Conservation (phyloP, 768 basidiomycete genomes). For the Pisolithus microcarpus region DNA sequence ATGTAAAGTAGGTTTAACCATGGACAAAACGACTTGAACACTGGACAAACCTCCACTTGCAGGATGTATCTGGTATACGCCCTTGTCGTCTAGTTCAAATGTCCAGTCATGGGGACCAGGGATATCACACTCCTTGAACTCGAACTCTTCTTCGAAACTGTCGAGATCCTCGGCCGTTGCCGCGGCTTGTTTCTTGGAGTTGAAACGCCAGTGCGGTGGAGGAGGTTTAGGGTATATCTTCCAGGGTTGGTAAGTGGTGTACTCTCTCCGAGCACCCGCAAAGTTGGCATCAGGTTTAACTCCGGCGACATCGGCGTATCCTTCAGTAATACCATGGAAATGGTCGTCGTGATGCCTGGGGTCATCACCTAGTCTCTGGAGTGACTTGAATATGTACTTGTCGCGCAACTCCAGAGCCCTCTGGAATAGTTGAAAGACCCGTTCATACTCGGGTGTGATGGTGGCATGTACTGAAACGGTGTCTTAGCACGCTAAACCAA, state of each 20-base stretch:
- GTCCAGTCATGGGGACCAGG: slow-evolving; percentile 58
- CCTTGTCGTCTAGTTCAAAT: slow-evolving; percentile 76
- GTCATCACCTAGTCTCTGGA: slow-evolving; percentile 91
- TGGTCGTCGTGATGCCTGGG: slow-evolving; percentile 83
- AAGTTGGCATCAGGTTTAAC: slow-evolving; percentile 55
- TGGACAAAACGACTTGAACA: neutral
- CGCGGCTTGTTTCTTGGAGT: slow-evolving; percentile 37
- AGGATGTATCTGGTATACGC: slow-evolving; percentile 83
- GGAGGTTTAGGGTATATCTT: slow-evolving; percentile 89
- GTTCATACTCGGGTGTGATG: slow-evolving; percentile 38
- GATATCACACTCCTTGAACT: slow-evolving; percentile 65
- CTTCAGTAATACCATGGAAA: slow-evolving; percentile 63
- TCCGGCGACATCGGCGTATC: slow-evolving; percentile 56
- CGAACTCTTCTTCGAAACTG: slow-evolving; percentile 44
- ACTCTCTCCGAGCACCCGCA: slow-evolving; percentile 14
- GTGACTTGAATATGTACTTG: slow-evolving; percentile 86
- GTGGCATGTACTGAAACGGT: slow-evolving; percentile 15
- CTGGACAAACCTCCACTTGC: slow-evolving; percentile 5
- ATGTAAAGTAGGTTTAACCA: slow-evolving; percentile 5
- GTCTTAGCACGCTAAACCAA: slow-evolving; percentile 1
- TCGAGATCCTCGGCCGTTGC: slow-evolving; percentile 33
- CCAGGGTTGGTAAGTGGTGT: slow-evolving; percentile 56
- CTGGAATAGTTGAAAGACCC: slow-evolving; percentile 66
- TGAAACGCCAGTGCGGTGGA: slow-evolving; percentile 94
- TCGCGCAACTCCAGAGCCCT: slow-evolving; percentile 87